Conservation (phyloP, 176 grass and related monocot genomes). For the Alloteropsis semialata region DNA sequence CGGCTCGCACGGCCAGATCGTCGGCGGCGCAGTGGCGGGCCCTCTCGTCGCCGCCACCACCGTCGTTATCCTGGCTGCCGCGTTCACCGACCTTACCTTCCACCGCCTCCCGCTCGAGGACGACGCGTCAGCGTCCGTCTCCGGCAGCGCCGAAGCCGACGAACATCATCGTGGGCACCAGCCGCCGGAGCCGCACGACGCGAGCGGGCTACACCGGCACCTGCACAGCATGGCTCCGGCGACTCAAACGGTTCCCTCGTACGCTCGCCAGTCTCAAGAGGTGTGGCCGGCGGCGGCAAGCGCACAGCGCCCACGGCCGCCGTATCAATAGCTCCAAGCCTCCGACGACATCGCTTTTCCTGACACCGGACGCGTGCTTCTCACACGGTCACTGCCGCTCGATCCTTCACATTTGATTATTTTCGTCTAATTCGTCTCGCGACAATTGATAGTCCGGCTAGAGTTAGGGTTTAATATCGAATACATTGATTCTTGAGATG, state of each 20-base stretch:
- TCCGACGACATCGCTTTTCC: not conserved
- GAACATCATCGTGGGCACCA: constrained; percentile 25
- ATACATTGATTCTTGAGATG: not conserved
- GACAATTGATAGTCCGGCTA: not conserved
- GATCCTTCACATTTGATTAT: not conserved
- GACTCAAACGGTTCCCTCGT: not conserved
- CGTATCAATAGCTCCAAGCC: constrained; percentile 11
- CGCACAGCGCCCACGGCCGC: constrained; percentile 7
- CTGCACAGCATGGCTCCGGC: constrained; percentile 3
- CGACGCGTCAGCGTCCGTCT: constrained; percentile 38
- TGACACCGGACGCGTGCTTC: not conserved
- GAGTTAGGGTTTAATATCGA: not conserved
- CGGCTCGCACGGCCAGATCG: constrained; percentile 65
- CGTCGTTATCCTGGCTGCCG: constrained; percentile 45
- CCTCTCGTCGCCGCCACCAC: constrained; percentile 66
- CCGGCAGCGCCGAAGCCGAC: constrained; percentile 33
- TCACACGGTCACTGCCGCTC: not conserved
- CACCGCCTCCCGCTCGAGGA: constrained; percentile 50
- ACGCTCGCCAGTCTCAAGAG: constrained; percentile 20
- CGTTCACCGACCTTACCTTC: constrained; percentile 44
- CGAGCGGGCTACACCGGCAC: not conserved
- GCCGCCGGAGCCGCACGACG: constrained; percentile 1
- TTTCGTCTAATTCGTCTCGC: not conserved
- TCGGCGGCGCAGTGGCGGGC: constrained; percentile 62
- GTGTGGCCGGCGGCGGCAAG: constrained; percentile 13